Evolutionary conservation across 305 asterid genomes (phyloP), one percentile per base, ranked within the genome.

Genomic region (Caryopteris hybrid): DNA sequence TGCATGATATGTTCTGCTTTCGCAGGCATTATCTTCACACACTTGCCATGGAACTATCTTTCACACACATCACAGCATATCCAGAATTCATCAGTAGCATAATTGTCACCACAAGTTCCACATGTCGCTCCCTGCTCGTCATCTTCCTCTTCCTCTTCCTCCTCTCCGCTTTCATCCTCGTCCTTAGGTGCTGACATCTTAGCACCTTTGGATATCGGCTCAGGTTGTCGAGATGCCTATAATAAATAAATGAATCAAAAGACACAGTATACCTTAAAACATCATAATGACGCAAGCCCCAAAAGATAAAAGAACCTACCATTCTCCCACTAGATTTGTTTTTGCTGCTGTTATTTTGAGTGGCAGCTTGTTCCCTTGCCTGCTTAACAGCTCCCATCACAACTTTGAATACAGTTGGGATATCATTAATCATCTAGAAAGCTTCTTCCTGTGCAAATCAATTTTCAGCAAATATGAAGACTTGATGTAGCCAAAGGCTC

Each of bases 381-480:
- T 73, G 84, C 76, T 78, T 85, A 62, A 12, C 84, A 68, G 68
- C 69, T 20, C 86, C 92, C 0, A 79, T 72, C 50, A 87, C 92
- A 71, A 87, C 84, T 73, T 89, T 95, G 56, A 72, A 85, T 43
- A 89, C 79, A 8, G 93, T 87, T 45, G 96, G 93, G 5, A 84
- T 76, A 63, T 85, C 90, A 64, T 87, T 89, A 62, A 85, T 85
- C 96, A 87, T 76, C 81, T 87, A 89, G 73, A 89, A 71, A 89
- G 96, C 83, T 85, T 82, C 80, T 77, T 87, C 88, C 96, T 89
- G 81, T 21, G 39, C 56, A 72, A 65, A 33, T 25, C 61, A 34
- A 62, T 18, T 56, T 34, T 31, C 51, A 50, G 6, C 36, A 31
- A 27, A 21, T 38, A 7, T 43, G 14, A 14, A 27, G 39, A 5